Evolutionary conservation across 1,139 yeast species (phyloP), one percentile per base, ranked within the genome.

Genomic region (Sugiyamaella pinicola): DNA sequence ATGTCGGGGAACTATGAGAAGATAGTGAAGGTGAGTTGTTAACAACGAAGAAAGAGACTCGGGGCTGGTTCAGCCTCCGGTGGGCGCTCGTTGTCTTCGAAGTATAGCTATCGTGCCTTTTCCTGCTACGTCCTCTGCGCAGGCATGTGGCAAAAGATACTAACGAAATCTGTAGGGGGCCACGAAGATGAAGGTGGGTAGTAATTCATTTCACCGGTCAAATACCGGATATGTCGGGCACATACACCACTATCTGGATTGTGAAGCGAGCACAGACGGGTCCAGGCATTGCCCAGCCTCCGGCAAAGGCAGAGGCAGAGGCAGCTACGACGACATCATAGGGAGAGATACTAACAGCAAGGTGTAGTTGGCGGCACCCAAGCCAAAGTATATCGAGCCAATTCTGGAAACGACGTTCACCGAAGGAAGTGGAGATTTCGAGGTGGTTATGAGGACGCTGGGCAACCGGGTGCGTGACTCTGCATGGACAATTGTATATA

Each of bases 381-480:
- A 93, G 72, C 86, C 95, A 42, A 93, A 95, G 68, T 95, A 93
- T 67, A 85, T 91, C 53, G 96, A 90, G 70, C 98, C 98, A 1
- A 87, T 93, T 54, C 77, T 93, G 47, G 79, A 86, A 75, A 85
- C 95, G 3, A 88, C 97, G 0, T 71, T 80, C 13, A 74, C 75
- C 26, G 66, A 66, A 13, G 71, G 73, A 50, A 70, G 73, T 29
- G 84, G 80, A 33, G 84, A 85, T 61, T 82, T 91, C 64, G 77
- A 78, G 53, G 80, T 84, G 15, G 84, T 90, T 35, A 84, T 90
- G 83, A 74, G 78, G 50, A 74, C 85, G 0, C 72, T 93, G 55
- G 78, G 77, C 22, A 62, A 67, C 24, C 74, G 96, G 52, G 74
- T 88, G 52, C 83, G 80, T 54, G 96, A 89, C 66, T 74, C 85